A percentile compares a stretch with the other conserved stretches of the same genome.
Conservation (phyloP, 176 grass and related monocot species). For the Oropetium thomaeum region DNA sequence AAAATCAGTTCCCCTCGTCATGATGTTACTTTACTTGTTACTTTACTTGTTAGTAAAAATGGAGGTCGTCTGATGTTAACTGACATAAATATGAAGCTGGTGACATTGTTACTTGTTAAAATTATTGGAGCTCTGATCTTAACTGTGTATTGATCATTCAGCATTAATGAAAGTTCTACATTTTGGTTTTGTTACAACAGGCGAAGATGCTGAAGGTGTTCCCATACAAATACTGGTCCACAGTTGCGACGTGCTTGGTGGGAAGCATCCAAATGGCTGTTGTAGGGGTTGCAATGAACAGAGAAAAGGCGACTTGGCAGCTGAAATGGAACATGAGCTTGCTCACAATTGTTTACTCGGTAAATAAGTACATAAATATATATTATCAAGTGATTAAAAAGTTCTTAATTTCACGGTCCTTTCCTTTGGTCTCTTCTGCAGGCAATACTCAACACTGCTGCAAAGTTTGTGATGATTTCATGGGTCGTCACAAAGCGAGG, state of each 20-base stretch:
- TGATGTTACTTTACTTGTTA: too few species aligned
- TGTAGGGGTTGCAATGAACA: constrained; percentile 36
- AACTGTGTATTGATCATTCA: not conserved
- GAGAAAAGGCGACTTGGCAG: constrained; percentile 38
- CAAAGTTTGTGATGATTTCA: constrained; percentile 54
- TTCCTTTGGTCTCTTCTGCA: not conserved
- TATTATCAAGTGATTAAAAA: not conserved
- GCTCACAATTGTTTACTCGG: constrained; percentile 47
- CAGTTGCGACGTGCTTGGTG: constrained; percentile 26
- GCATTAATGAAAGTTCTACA: not conserved
- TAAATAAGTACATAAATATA: not conserved
- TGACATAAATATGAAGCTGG: too few species aligned
- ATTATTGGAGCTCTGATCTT: not conserved
- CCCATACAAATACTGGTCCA: constrained; percentile 50
- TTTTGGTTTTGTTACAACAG: not conserved
- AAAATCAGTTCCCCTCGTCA: too few species aligned
- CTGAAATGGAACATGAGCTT: constrained; percentile 51
- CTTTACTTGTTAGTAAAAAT: too few species aligned
- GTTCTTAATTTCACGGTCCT: not conserved
- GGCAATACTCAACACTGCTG: constrained; percentile 44
- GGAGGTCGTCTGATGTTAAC: too few species aligned
- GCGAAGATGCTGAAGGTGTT: constrained; percentile 51
- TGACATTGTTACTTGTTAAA: too few species aligned
- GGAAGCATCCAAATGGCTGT: constrained; percentile 40
- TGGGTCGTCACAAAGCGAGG: constrained; percentile 40